Evolutionary conservation across 2,329 filamentous ascomycete genomes (phyloP), one percentile per base, ranked within the genome.

Genomic region (Fusarium buxicola): DNA sequence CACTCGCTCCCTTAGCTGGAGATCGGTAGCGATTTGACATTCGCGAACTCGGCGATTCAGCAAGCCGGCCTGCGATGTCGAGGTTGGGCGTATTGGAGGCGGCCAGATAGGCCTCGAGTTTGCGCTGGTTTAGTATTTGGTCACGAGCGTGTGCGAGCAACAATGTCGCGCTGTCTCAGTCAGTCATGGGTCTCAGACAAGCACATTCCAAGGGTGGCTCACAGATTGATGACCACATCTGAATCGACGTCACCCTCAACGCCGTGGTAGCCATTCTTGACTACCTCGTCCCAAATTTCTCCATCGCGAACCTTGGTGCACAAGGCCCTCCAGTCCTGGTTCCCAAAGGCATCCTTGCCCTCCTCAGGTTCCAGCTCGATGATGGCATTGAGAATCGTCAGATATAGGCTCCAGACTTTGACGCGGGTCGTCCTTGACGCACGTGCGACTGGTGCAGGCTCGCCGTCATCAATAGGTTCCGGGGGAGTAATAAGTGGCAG

Each of bases 401-500:
- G 85, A 75, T 98, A 99, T 71, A 99, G 84, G 76, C 93, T 97
- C 95, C 95, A 99, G 63, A 98, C 90, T 78, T 98, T 99, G 76
- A 97, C 90, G 65, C 94, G 84, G 55, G 92, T 95, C 28, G 89
- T 91, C 66, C 90, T 87, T 36, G 91, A 94, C 49, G 92, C 92
- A 63, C 84, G 86, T 50, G 92, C 89, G 49, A 97, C 88, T 5
- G 93, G 92, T 25, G 92, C 90, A 25, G 86, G 81, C 55, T 87
- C 83, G 28, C 79, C 77, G 75, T 81, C 76, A 44, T 83, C 79
- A 16, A 78, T 77, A 54, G 82, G 77, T 27, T 80, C 78, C 62
- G 80, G 74, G 8, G 88, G 84, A 2, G 85, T 89, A 72, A 99
- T 90, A 60, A 97, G 84, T 8, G 94, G 92, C 43, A 94, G 83